phyloP scores from a whole-genome alignment of 768 basidiomycete genomes.

The Lactifluus rugatus region DNA sequence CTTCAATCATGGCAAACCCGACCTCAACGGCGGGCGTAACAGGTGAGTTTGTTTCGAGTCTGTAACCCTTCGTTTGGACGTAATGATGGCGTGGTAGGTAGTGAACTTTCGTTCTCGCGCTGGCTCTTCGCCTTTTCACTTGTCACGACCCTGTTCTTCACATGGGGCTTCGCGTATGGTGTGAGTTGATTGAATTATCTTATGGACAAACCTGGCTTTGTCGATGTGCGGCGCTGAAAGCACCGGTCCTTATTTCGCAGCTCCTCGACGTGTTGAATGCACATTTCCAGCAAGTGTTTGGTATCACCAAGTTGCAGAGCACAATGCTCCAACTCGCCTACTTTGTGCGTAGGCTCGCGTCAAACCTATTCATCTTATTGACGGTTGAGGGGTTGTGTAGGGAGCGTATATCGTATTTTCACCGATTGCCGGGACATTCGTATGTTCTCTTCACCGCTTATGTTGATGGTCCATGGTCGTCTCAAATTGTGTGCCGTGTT shows the following conservation, averaged over 20 bases:
- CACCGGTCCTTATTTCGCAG: conserved; percentile 26
- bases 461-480: not conserved
- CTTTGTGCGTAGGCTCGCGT: conserved; percentile 33
- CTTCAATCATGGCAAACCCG: not conserved
- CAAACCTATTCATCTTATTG: not conserved
- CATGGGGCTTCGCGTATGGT: conserved; percentile 65
- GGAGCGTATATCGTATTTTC: conserved; percentile 56
- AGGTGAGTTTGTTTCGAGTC: not conserved
- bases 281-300: conserved; percentile 64
- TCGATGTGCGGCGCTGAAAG: conserved; percentile 19
- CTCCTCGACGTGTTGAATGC: conserved; percentile 60
- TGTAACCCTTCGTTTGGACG: not conserved
- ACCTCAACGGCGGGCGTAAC: not conserved
- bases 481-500: not conserved
- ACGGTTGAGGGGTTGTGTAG: conserved; percentile 21
- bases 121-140: conserved; percentile 55
- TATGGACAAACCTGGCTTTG: not conserved
- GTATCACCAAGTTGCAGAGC: conserved; percentile 58
- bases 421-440: conserved; percentile 48
- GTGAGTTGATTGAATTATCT: conserved; percentile 28
- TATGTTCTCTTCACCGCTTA: conserved; percentile 27
- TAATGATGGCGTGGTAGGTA: not conserved
- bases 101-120: conserved; percentile 18
- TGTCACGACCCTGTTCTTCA: conserved; percentile 69
- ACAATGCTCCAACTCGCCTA: conserved; percentile 69